Percentiles rank a stretch among this genome's conserved stretches.
Conservation (phyloP, 768 basidiomycete species). For the Gymnopilus junonius region DNA sequence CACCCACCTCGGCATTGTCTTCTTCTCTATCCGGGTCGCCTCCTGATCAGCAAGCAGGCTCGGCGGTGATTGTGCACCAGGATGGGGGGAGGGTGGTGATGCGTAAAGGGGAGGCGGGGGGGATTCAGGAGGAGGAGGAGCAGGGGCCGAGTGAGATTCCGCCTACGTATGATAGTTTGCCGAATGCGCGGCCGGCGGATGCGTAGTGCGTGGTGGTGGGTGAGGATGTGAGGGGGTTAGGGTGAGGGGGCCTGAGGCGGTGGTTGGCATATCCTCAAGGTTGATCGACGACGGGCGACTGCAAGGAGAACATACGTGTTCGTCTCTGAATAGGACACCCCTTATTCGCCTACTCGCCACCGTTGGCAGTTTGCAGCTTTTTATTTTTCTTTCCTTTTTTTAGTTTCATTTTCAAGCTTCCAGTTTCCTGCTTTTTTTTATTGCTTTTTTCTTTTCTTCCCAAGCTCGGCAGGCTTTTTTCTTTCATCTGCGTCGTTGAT, state of each 20-base stretch:
- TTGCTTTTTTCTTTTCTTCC: no score
- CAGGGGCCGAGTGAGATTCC: constrained; percentile 30
- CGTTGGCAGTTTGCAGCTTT: background rate
- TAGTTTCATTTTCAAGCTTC: no score
- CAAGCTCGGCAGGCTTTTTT: background rate
- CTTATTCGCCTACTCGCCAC: background rate
- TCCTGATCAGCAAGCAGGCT: constrained; percentile 1
- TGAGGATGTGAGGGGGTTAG: background rate
- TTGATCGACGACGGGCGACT: background rate
- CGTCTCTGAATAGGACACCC: no score
- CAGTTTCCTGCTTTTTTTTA: no score
- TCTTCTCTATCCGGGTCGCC: background rate
- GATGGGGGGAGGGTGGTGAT: constrained; percentile 29
- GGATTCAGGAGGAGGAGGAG: constrained; percentile 18
- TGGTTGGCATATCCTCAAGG: background rate
- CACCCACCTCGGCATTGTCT: background rate
- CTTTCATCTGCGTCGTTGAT: background rate
- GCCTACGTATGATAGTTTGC: constrained; percentile 35
- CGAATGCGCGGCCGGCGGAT: background rate
- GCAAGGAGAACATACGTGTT: no score
- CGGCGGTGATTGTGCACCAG: constrained; percentile 30
- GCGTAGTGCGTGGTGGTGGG: background rate
- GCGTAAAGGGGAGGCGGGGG: constrained; percentile 17
- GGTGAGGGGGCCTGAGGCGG: constrained; percentile 3
- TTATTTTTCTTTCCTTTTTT: no score